These are phyloP conservation scores for Penicillium thymicola DNA, from an alignment of 2,329 filamentous ascomycete species.

Conservation along the genomic window DNA sequence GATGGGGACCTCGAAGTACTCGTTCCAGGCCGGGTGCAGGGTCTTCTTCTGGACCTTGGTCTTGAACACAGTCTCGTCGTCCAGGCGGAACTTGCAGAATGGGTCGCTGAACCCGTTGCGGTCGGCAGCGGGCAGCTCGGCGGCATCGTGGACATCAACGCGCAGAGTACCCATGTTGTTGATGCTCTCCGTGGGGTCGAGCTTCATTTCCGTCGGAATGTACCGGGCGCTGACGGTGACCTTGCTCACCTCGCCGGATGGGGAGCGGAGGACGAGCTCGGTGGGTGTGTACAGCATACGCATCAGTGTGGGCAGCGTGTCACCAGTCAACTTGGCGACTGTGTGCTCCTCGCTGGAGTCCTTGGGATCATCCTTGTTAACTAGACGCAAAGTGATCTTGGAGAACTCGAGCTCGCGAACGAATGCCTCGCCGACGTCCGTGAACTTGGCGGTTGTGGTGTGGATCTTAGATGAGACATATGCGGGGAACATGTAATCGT, in stretches of 20 bases:
- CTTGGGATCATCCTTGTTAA: conserved; percentile 73
- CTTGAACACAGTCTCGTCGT: conserved; percentile 88
- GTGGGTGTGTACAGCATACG: conserved; percentile 91
- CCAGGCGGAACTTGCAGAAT: conserved; percentile 90
- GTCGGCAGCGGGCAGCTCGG: conserved; percentile 87
- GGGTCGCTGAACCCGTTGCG: conserved; percentile 96
- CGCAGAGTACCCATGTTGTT: conserved; percentile 97
- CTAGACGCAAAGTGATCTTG: conserved; percentile 79
- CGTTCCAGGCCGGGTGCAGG: conserved; percentile 90
- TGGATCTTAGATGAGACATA: conserved; percentile 77
- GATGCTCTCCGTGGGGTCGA: conserved; percentile 94
- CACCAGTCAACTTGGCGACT: conserved; percentile 77
- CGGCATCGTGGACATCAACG: conserved; percentile 85
- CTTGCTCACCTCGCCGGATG: conserved; percentile 71
- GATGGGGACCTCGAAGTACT: conserved; percentile 82
- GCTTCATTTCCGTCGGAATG: conserved; percentile 86
- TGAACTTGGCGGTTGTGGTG: conserved; percentile 67
- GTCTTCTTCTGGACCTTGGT: conserved; percentile 97
- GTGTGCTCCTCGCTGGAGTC: conserved; percentile 67
- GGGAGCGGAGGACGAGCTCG: conserved; percentile 72
- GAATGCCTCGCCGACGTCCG: conserved; percentile 90
- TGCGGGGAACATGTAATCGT: conserved; percentile 89
- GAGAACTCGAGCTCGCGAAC: conserved; percentile 97
- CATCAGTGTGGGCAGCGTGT: conserved; percentile 82
- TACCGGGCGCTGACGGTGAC: conserved; percentile 93